phyloP scores from a whole-genome alignment of 2,329 filamentous ascomycete species.

The Colletotrichum filicis region DNA sequence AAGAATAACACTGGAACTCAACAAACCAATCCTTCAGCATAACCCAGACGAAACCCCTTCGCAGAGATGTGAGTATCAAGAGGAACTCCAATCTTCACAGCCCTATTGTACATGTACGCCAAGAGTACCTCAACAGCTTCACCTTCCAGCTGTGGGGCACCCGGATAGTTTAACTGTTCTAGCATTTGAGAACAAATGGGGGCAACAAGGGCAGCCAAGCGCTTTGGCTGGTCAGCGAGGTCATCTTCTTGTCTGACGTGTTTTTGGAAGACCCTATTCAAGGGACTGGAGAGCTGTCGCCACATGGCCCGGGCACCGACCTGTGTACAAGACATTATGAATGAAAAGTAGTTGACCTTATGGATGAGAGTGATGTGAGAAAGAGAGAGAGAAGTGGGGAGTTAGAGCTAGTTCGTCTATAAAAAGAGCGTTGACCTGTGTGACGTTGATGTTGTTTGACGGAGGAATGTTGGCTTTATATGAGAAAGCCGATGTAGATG shows the following conservation, averaged over 20 bases:
- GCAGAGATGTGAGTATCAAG: slow-evolving; percentile 36
- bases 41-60: slow-evolving; percentile 37
- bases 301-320: too few relatives aligned
- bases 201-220: slow-evolving; percentile 13
- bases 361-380: too few relatives aligned
- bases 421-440: too few relatives aligned
- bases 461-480: too few relatives aligned
- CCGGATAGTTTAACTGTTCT: slow-evolving; percentile 30
- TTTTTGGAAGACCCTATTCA: background rate
- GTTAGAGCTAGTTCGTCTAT: too few relatives aligned
- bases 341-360: too few relatives aligned
- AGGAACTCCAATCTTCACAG: slow-evolving; percentile 35
- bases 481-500: too few relatives aligned
- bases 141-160: slow-evolving; percentile 30
- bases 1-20: slow-evolving; percentile 16
- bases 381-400: too few relatives aligned
- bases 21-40: too few relatives aligned
- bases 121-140: slow-evolving; percentile 34
- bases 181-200: slow-evolving; percentile 31
- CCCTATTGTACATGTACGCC: slow-evolving; percentile 36
- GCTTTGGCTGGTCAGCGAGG: slow-evolving; percentile 13
- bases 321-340: too few relatives aligned
- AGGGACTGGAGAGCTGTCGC: too few relatives aligned
- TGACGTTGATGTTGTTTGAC: too few relatives aligned
- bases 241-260: slow-evolving; percentile 17